Conservation (phyloP, 371 early-diverging fungal species). For the Actinomortierella wolfii region DNA sequence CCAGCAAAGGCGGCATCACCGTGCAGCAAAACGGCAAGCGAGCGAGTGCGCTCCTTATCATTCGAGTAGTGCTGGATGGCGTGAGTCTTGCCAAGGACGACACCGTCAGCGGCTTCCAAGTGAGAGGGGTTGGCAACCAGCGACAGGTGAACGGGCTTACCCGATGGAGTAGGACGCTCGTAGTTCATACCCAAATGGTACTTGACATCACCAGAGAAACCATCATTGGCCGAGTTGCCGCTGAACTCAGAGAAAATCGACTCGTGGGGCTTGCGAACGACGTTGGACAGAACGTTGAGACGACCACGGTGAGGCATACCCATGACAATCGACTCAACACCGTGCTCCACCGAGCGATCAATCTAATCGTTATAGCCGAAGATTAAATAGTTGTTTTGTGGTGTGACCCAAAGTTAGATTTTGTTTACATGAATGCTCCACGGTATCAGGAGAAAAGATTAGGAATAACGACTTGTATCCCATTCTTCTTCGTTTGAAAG, state of each 20-base stretch:
- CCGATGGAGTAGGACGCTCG: constrained; percentile 93
- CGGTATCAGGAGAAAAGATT: not conserved
- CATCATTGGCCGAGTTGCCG: constrained; percentile 85
- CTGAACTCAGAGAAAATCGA: constrained; percentile 97
- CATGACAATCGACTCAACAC: constrained; percentile 92
- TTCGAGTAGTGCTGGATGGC: constrained; percentile 92
- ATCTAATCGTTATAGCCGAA: constrained; percentile 72
- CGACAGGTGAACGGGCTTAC: constrained; percentile 94
- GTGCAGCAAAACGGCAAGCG: constrained; percentile 93
- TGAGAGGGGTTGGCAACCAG: constrained; percentile 98
- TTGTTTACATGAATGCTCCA: too few relatives aligned
- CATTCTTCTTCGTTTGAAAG: not conserved
- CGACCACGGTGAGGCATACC: constrained; percentile 99
- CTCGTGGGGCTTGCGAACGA: constrained; percentile 96
- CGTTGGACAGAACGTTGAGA: constrained; percentile 96
- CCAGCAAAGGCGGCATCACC: constrained; percentile 98
- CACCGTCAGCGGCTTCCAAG: constrained; percentile 97
- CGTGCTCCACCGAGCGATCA: constrained; percentile 92
- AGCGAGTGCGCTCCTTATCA: constrained; percentile 78
- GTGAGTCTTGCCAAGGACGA: constrained; percentile 95
- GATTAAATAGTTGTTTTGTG: not conserved
- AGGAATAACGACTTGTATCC: not conserved
- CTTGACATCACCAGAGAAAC: constrained; percentile 95
- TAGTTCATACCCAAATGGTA: constrained; percentile 98
- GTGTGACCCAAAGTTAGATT: not conserved